Evolutionary conservation across 2,329 filamentous ascomycete species (phyloP), one percentile per base, ranked within the genome.

Genomic region (Arthrobotrys conoides): DNA sequence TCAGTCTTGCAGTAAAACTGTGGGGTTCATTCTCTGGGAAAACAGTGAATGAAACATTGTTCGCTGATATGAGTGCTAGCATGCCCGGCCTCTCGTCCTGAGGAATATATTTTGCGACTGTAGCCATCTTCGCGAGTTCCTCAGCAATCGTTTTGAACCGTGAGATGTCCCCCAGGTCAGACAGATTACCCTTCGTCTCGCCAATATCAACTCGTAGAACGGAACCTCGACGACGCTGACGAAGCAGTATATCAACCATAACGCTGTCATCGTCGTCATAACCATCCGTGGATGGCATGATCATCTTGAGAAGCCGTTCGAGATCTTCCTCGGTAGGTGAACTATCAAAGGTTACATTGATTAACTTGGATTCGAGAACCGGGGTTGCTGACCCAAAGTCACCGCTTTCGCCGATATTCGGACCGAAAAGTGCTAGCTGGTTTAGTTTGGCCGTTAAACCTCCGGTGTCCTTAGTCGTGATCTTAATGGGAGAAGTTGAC

Each of bases 81-180:
- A 98, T 86, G 0, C 96, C 96, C 1, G 96, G 96, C 0, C 94
- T 89, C 82, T 99, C 95, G 84, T 99, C 96, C 81, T 99, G 95
- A 0, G 96, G 95, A 1, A 99, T 87, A 83, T 98, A 98, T 83
- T 97, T 98, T 5, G 95, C 89, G 27, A 99, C 93, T 0, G 91
- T 94, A 0, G 94, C 93, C 4, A 99, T 87, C 81, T 92, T 93
- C 5, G 91, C 88, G 61, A 98, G 84, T 82, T 99, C 96, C 80
- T 92, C 91, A 0, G 89, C 91, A 8, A 99, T 87, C 10, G 88
- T 88, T 6, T 91, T 89, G 14, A 99, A 86, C 49, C 89, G 88
- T 9, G 89, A 86, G 16, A 97, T 85, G 80, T 91, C 89, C 10
- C 89, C 86, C 46, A 93, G 84, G 78, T 90, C 89, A 6, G 87